Conservation (phyloP, 1,284 basidiomycete species). For the Bondarzewia mesenterica region DNA sequence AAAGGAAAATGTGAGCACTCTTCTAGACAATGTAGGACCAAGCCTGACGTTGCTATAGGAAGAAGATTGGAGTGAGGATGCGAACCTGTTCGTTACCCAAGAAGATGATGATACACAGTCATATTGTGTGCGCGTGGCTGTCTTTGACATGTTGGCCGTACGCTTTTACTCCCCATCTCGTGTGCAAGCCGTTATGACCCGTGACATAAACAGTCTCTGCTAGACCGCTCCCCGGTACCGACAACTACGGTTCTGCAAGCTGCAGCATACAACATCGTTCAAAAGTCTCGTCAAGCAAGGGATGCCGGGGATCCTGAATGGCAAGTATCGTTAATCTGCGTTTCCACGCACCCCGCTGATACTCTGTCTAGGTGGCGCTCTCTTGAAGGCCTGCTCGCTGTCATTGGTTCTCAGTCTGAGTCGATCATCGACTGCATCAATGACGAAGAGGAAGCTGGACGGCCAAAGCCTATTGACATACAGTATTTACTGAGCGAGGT, state of each 20-base stretch:
- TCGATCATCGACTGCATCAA: constrained; percentile 72
- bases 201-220: constrained; percentile 67
- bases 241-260: constrained; percentile 52
- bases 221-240: constrained; percentile 58
- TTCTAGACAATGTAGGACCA: no score
- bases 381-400: constrained; percentile 78
- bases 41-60: constrained; percentile 48
- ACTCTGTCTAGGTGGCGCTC: constrained; percentile 70
- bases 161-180: constrained; percentile 15
- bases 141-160: constrained; percentile 80
- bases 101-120: constrained; percentile 87
- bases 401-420: constrained; percentile 80
- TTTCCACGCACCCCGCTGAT: constrained; percentile 1
- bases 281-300: constrained; percentile 45
- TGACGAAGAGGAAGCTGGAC: constrained; percentile 59
- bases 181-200: constrained; percentile 3
- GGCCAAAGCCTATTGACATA: constrained; percentile 67
- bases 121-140: constrained; percentile 79
- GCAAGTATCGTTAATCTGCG: constrained; percentile 22
- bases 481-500: constrained; percentile 69
- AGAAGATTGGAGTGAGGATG: constrained; percentile 84
- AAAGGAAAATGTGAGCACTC: constrained; percentile 63
- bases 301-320: constrained; percentile 46
- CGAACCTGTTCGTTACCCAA: constrained; percentile 89
- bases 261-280: constrained; percentile 48